These are phyloP conservation scores for Cladosporium sp. DNA, from an alignment of 2,329 filamentous ascomycete genomes.

Conservation along the genomic window DNA sequence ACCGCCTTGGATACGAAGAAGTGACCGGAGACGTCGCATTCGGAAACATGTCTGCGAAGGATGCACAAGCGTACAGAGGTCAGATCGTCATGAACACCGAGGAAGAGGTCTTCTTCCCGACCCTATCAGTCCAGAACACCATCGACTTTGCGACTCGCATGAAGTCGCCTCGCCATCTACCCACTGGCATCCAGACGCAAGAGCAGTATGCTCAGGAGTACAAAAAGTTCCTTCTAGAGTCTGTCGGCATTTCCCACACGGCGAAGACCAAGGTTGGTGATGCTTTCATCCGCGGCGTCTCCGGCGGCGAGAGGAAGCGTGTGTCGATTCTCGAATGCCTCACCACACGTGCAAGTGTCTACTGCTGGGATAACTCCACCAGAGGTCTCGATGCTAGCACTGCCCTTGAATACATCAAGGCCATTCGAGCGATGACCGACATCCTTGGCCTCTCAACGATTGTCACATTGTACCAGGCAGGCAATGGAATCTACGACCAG, in stretches of 20 bases:
- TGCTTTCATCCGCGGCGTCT: slow-evolving; percentile 66
- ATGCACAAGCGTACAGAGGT: slow-evolving; percentile 48
- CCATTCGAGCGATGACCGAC: slow-evolving; percentile 65
- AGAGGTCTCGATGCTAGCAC: slow-evolving; percentile 67
- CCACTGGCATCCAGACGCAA: slow-evolving; percentile 38
- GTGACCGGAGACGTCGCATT: slow-evolving; percentile 51
- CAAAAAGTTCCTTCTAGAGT: slow-evolving; percentile 59
- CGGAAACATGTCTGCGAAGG: slow-evolving; percentile 48
- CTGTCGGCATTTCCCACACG: slow-evolving; percentile 62
- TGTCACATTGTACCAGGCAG: slow-evolving; percentile 69
- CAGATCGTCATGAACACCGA: slow-evolving; percentile 51
- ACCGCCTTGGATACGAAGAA: slow-evolving; percentile 41
- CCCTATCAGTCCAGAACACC: slow-evolving; percentile 58
- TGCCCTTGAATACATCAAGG: slow-evolving; percentile 56
- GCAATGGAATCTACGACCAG: slow-evolving; percentile 68
- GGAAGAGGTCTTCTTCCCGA: slow-evolving; percentile 56
- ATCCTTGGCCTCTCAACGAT: slow-evolving; percentile 61
- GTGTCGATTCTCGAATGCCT: slow-evolving; percentile 69
- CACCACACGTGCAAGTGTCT: slow-evolving; percentile 59
- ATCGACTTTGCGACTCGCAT: slow-evolving; percentile 58
- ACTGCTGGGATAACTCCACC: slow-evolving; percentile 69
- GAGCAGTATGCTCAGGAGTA: slow-evolving; percentile 52
- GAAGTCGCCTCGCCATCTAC: slow-evolving; percentile 50
- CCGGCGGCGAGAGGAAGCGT: slow-evolving; percentile 68
- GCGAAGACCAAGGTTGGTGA: slow-evolving; percentile 68